These are phyloP conservation scores for Cercospora zeae-maydis DNA, from an alignment of 2,329 filamentous ascomycete genomes.

Conservation along the genomic window DNA sequence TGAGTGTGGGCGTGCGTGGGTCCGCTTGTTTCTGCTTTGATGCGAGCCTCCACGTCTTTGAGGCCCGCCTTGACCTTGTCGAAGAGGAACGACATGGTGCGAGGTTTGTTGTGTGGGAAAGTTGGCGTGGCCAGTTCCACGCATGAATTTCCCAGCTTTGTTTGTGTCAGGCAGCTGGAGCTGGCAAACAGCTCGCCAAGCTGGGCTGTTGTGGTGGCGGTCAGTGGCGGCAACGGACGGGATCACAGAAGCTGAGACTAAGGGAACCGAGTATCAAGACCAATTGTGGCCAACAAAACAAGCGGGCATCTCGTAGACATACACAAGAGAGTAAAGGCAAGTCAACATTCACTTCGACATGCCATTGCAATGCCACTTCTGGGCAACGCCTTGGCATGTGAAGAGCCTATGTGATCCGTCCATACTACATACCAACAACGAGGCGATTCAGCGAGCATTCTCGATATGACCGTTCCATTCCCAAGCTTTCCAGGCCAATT, in stretches of 20 bases:
- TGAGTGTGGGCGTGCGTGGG: constrained; percentile 48
- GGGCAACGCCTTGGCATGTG: background rate
- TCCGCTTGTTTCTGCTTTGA: constrained; percentile 48
- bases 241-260: background rate
- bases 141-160: background rate
- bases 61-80: constrained; percentile 55
- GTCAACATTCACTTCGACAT: background rate
- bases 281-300: background rate
- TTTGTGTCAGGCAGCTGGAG: background rate
- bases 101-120: background rate
- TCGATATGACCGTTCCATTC: background rate
- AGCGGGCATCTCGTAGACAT: background rate
- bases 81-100: constrained; percentile 42
- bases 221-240: background rate
- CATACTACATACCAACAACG: background rate
- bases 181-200: constrained; percentile 1
- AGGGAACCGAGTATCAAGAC: background rate
- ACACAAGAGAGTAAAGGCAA: background rate
- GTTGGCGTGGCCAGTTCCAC: background rate
- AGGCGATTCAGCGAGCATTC: background rate
- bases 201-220: background rate
- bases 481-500: background rate
- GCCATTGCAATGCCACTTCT: background rate
- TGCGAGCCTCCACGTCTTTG: constrained; percentile 49
- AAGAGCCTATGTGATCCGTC: background rate